These are phyloP conservation scores for Hippophae gyantsensis DNA, from an alignment of 306 rosid species.

Conservation along the genomic window DNA sequence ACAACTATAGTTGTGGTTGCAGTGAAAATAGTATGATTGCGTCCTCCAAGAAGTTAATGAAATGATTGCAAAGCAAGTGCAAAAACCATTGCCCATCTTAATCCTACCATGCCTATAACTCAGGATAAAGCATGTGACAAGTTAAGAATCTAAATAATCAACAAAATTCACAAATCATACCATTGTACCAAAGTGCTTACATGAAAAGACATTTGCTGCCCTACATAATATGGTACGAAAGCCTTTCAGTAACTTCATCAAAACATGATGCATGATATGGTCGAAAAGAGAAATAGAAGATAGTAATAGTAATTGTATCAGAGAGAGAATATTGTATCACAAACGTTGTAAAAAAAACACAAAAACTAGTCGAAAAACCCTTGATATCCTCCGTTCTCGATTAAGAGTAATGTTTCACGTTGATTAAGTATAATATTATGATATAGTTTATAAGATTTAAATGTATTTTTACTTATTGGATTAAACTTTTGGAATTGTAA, in stretches of 20 bases:
- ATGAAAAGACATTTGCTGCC: slow-evolving; percentile 90
- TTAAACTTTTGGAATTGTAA: too few species aligned
- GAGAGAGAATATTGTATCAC: slow-evolving; percentile 6
- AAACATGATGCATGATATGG: not conserved
- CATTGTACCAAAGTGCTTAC: slow-evolving; percentile 97
- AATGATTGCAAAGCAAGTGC: slow-evolving; percentile 95
- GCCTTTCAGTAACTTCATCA: slow-evolving; percentile 9
- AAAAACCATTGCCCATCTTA: slow-evolving; percentile 99
- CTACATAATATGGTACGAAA: slow-evolving; percentile 38
- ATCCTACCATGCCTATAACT: slow-evolving; percentile 46
- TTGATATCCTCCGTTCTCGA: too few species aligned
- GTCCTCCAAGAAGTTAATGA: slow-evolving; percentile 98
- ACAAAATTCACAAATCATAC: slow-evolving; percentile 38
- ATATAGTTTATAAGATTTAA: too few species aligned
- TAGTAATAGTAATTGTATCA: not conserved
- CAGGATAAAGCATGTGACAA: slow-evolving; percentile 2
- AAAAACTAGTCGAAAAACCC: too few species aligned
- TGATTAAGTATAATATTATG: too few species aligned
- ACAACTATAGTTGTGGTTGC: slow-evolving; percentile 97
- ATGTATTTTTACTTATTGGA: too few species aligned
- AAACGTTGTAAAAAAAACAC: too few species aligned
- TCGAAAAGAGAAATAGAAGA: not conserved
- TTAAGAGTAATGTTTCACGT: too few species aligned
- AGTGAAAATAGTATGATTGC: slow-evolving; percentile 91
- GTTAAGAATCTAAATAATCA: slow-evolving; percentile 4